Evolutionary conservation across 2,329 filamentous ascomycete genomes (phyloP).

Genomic region (Sodiomyces alkalinus): DNA sequence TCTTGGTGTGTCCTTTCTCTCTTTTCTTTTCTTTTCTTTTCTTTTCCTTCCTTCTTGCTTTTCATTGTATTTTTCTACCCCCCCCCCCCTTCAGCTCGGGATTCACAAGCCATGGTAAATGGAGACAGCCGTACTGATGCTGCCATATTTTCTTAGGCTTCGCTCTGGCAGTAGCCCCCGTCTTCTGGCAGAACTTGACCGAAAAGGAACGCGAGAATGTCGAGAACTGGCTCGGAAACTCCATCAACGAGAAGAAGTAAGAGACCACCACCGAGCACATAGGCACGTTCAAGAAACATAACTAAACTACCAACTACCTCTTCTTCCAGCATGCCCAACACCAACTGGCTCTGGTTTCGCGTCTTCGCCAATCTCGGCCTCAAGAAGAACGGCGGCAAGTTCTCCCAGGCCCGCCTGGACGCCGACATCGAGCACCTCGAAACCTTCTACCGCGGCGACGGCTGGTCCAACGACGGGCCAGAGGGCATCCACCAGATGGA

Average conservation of each 20-base stretch:
- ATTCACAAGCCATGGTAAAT: too few relatives aligned
- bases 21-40: too few relatives aligned
- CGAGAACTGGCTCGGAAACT: constrained; percentile 56
- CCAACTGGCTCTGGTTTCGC: constrained; percentile 65
- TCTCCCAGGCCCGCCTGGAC: constrained; percentile 54
- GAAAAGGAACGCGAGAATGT: constrained; percentile 49
- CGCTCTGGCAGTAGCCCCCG: constrained; percentile 51
- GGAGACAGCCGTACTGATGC: too few relatives aligned
- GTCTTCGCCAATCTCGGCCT: constrained; percentile 71
- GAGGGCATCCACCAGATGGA: constrained; percentile 72
- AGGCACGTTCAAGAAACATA: constrained; percentile 5
- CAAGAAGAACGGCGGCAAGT: constrained; percentile 58
- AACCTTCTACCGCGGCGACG: constrained; percentile 67
- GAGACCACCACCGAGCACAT: too few relatives aligned
- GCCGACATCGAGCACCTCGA: constrained; percentile 65
- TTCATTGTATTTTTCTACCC: too few relatives aligned
- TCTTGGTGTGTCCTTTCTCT: constrained; percentile 28
- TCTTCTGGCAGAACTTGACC: constrained; percentile 51
- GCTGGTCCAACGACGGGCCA: constrained; percentile 73
- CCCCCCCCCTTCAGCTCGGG: too few relatives aligned
- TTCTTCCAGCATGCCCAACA: constrained; percentile 49
- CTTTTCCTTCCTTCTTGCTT: too few relatives aligned
- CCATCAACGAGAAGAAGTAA: constrained; percentile 62
- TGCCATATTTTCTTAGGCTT: constrained; percentile 33
- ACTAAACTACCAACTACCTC: not conserved